Base-by-base conservation (phyloP, 2,329 filamentous ascomycete species). In the Ophiostoma sp. region DNA sequence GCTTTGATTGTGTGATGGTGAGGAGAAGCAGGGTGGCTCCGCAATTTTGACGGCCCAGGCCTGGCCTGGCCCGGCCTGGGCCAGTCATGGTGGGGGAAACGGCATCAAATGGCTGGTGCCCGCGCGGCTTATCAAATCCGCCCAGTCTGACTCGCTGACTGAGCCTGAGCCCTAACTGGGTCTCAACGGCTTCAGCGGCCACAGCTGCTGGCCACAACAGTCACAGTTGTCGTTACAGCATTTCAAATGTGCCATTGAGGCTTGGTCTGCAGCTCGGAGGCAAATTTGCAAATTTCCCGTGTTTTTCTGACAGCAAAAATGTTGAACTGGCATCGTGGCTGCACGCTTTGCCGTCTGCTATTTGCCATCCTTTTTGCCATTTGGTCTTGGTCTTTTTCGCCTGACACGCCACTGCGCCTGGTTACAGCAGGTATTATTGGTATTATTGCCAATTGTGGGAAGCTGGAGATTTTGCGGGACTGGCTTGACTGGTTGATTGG, bases 91-190 rank as follows among this genome's bases (percentile, higher is more conserved):
- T 28, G 25, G 42, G 19, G 25, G 25, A 45, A 11, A 39, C 59
- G 17, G 59, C 31, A 45, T 25, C 61, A 45, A 36, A 63, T n/a
- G 59, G 36, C n/a, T 39, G 36, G 42, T 12, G 25, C 22, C 28
- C 12, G 17, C 17, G 22, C 63, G 69, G 76, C 75, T 78, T 77
- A 78, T 77, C 78, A 78, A 75, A 74, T 73, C 33, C 42, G 36
- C 48, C 59, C 64, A 69, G 73, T 72, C 71, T 78, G 76, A 77
- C 79, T 78, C 77, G 79, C 78, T 78, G 77, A 77, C 74, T 78
- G 79, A 79, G 77, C 76, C 68, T 45, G 61, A 7, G 36, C 36
- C 42, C n/a, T 25, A 74, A 39, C 22, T 9, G 33, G 25, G 15
- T 17, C 15, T 33, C 31, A 61, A 28, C n/a, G 25, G 42, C 31